phyloP scores from a whole-genome alignment of 306 rosid genomes.

The Ziziphus jujuba region DNA sequence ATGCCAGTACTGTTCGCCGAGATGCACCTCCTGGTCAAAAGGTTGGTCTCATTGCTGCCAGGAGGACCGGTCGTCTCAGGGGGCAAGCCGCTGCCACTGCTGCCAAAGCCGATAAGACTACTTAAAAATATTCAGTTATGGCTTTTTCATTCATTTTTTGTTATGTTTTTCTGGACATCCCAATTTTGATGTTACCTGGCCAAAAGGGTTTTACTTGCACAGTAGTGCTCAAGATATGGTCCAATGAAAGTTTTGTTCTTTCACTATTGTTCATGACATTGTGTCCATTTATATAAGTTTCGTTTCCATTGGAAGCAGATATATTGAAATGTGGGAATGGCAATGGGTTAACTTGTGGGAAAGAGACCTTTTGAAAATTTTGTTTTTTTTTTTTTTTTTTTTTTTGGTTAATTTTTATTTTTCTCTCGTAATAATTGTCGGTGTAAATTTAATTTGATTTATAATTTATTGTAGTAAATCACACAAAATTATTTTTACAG shows the following conservation, averaged over 20 bases:
- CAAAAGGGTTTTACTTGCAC: not conserved
- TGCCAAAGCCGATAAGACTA: constrained; percentile 57
- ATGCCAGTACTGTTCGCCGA: constrained; percentile 73
- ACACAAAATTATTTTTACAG: too few relatives aligned
- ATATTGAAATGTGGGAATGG: too few relatives aligned
- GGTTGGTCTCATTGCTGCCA: constrained; percentile 86
- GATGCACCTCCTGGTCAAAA: constrained; percentile 86
- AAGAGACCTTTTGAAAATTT: too few relatives aligned
- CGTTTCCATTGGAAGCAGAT: too few relatives aligned
- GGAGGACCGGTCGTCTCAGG: constrained; percentile 78
- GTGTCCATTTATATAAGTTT: too few relatives aligned
- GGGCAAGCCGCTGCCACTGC: constrained; percentile 85
- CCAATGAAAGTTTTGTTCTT: not conserved
- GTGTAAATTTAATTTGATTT: too few relatives aligned
- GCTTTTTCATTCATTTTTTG: not conserved
- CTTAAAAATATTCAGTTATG: constrained; percentile 25
- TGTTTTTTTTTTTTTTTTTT: too few relatives aligned
- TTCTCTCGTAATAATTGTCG: too few relatives aligned
- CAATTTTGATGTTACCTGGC: not conserved
- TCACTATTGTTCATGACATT: too few relatives aligned
- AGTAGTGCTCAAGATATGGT: not conserved
- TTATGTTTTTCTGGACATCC: not conserved
- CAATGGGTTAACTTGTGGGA: too few relatives aligned
- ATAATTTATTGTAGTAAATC: too few relatives aligned
- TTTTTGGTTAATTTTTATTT: too few relatives aligned